Conservation (phyloP, 208 protist genomes). For the Spongospora subterranea region DNA sequence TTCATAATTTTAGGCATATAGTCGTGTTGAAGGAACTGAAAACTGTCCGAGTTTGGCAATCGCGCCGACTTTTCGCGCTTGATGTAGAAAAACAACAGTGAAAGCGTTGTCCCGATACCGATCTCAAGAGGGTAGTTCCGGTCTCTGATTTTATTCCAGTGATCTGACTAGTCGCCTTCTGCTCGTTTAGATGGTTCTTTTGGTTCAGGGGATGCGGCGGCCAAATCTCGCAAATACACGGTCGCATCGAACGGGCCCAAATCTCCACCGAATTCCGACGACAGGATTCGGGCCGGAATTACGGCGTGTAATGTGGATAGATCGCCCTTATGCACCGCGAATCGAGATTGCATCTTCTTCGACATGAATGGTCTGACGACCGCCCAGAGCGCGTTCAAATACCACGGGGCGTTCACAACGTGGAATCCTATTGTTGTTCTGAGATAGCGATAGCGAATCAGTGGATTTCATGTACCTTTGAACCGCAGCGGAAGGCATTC, state of each 20-base stretch:
- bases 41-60: no score
- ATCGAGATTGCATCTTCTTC: neutral
- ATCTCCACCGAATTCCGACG: neutral
- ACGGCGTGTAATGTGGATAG: neutral
- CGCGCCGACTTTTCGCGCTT: no score
- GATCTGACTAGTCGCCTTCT: no score
- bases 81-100: no score
- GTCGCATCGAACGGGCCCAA: neutral
- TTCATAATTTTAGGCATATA: no score
- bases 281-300: neutral
- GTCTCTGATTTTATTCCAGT: no score
- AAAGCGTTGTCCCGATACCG: no score
- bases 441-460: neutral
- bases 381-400: neutral
- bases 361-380: neutral
- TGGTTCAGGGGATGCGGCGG: no score
- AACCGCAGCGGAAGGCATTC: neutral
- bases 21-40: no score
- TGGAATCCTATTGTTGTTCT: neutral
- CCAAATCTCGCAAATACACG: neutral
- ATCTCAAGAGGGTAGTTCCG: no score
- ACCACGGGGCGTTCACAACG: conserved; percentile 5
- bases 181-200: no score
- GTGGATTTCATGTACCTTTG: neutral
- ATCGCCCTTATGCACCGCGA: neutral